These are phyloP conservation scores for Neckera pumila DNA, from an alignment of 225 moss, liverwort and hornwort species.

Conservation along the genomic window DNA sequence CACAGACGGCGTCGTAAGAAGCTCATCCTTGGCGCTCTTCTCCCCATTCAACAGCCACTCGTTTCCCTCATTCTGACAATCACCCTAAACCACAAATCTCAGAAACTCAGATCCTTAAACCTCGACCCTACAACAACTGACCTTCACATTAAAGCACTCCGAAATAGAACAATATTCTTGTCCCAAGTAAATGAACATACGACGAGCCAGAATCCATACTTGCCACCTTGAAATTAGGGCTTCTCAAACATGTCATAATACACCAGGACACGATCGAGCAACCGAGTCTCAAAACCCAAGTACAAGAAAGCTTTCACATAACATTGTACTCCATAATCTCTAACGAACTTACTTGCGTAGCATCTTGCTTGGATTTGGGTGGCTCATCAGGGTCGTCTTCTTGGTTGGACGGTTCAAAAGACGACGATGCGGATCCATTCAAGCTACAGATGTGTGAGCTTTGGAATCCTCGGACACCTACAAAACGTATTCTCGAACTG, in stretches of 20 bases:
- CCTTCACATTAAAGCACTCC: background rate
- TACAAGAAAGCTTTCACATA: background rate
- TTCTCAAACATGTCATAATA: background rate
- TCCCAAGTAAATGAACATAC: background rate
- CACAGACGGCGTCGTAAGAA: background rate
- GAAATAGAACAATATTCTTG: background rate
- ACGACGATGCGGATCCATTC: constrained; percentile 14
- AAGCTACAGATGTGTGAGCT: background rate
- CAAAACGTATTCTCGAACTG: background rate
- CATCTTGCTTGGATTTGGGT: background rate
- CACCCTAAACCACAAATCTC: background rate
- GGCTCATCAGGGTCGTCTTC: constrained; percentile 12
- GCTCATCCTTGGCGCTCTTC: background rate
- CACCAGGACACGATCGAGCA: no score
- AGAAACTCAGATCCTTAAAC: background rate
- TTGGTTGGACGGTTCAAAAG: background rate
- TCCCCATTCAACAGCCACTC: background rate
- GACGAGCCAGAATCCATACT: background rate
- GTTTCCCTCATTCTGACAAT: background rate
- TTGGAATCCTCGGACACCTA: background rate
- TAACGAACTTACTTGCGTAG: background rate
- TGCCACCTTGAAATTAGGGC: background rate
- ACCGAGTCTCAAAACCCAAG: background rate
- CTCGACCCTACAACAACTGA: background rate
- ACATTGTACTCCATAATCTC: background rate